phyloP scores from a whole-genome alignment of 495 filamentous ascomycete species.

The Aspergillus haitiensis region DNA sequence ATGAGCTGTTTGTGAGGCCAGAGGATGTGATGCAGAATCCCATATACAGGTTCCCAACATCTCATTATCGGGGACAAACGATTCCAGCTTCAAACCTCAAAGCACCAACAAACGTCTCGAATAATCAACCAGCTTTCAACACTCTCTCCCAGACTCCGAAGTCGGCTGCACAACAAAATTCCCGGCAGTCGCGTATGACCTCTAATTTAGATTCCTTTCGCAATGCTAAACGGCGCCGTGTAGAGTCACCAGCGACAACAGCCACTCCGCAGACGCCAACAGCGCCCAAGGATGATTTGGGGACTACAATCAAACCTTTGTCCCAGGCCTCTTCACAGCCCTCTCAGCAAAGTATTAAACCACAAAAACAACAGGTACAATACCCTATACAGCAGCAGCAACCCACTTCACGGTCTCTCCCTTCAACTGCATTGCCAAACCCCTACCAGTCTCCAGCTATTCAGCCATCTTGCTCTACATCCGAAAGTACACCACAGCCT shows the following conservation, averaged over 20 bases:
- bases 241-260: slow-evolving; percentile 5
- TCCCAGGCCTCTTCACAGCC: no score
- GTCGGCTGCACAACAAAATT: background rate
- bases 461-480: background rate
- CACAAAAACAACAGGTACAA: no score
- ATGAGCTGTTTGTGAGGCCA: slow-evolving; percentile 9
- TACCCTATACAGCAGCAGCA: no score
- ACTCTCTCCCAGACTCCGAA: slow-evolving; percentile 6
- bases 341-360: no score
- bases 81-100: background rate
- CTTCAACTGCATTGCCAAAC: no score
- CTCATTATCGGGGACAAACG: slow-evolving; percentile 2
- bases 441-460: no score
- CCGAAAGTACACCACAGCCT: background rate
- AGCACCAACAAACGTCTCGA: background rate
- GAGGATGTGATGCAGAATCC: slow-evolving; percentile 13
- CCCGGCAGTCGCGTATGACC: background rate
- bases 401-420: no score
- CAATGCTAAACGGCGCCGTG: slow-evolving; percentile 11
- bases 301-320: no score
- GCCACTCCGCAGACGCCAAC: slow-evolving; percentile 5
- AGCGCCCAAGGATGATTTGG: background rate
- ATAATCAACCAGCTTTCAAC: slow-evolving; percentile 4
- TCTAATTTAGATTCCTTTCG: background rate
- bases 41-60: slow-evolving; percentile 5